Evolutionary conservation across 495 filamentous ascomycete genomes (phyloP).

Genomic region (Penicillium taxi): DNA sequence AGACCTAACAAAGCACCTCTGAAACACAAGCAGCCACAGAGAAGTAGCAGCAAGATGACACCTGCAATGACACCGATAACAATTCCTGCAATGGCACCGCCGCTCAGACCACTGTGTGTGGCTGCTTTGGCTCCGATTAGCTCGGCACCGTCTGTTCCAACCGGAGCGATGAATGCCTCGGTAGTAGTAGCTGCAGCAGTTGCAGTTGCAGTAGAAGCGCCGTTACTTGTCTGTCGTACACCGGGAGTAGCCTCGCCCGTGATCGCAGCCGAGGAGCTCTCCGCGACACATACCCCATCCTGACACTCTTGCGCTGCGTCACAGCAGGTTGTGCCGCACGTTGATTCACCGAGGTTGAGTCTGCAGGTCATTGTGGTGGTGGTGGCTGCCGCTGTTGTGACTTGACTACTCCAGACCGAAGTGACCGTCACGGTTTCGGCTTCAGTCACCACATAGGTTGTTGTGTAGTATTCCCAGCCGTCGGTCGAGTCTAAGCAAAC

Average conservation of each 20-base stretch:
- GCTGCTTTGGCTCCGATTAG: constrained; percentile 38
- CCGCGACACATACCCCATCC: constrained; percentile 30
- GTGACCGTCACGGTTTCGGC: constrained; percentile 60
- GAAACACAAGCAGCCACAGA: constrained; percentile 69
- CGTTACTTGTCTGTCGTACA: constrained; percentile 62
- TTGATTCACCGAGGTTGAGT: constrained; percentile 49
- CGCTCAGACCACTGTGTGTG: constrained; percentile 49
- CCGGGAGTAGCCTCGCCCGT: constrained; percentile 44
- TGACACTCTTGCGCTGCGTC: constrained; percentile 60
- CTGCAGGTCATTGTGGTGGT: constrained; percentile 48
- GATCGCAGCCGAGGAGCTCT: constrained; percentile 31
- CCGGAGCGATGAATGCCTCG: constrained; percentile 49
- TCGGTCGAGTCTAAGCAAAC: constrained; percentile 38
- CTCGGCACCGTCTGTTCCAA: constrained; percentile 43
- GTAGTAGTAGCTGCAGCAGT: constrained; percentile 51
- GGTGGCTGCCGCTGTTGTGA: constrained; percentile 26
- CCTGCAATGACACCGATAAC: constrained; percentile 81
- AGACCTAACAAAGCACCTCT: constrained; percentile 56
- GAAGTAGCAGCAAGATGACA: constrained; percentile 58
- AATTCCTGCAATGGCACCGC: constrained; percentile 89
- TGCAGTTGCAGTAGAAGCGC: constrained; percentile 44
- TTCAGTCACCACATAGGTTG: constrained; percentile 54
- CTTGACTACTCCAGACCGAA: constrained; percentile 53
- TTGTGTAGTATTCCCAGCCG: constrained; percentile 54
- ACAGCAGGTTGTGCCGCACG: constrained; percentile 72